These are phyloP conservation scores for Pleurotus platypus DNA, from an alignment of 768 basidiomycete species.

Conservation along the genomic window DNA sequence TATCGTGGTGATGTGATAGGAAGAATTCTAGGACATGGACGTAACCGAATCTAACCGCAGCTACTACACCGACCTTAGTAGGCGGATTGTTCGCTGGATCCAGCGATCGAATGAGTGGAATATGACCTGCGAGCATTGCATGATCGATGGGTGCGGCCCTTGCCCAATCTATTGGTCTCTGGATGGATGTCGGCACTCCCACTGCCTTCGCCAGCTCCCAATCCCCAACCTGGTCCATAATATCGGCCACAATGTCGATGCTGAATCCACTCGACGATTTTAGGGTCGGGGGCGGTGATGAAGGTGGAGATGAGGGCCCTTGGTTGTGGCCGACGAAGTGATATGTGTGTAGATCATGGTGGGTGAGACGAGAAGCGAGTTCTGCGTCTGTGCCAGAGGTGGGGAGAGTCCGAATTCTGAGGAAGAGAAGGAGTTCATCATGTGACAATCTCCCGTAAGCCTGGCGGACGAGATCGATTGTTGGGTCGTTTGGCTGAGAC, in stretches of 20 bases:
- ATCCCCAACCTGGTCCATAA: conserved; percentile 74
- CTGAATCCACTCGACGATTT: conserved; percentile 60
- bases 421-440: conserved; percentile 71
- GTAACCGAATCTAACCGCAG: conserved; percentile 71
- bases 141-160: conserved; percentile 66
- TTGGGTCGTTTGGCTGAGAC: conserved; percentile 28
- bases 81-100: conserved; percentile 55
- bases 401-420: conserved; percentile 68
- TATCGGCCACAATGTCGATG: conserved; percentile 71
- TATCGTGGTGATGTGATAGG: conserved; percentile 56
- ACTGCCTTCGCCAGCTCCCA: conserved; percentile 84
- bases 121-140: conserved; percentile 64
- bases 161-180: conserved; percentile 67
- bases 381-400: conserved; percentile 58
- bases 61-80: conserved; percentile 64
- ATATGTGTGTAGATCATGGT: conserved; percentile 74
- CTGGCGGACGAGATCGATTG: conserved; percentile 49
- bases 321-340: conserved; percentile 43
- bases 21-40: conserved; percentile 74
- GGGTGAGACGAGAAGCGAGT: conserved; percentile 67
- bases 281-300: conserved; percentile 22
- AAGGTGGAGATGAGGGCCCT: conserved; percentile 23
- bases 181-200: conserved; percentile 65
- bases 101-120: conserved; percentile 57
- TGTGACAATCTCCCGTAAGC: conserved; percentile 69